Conservation (phyloP, 2,329 filamentous ascomycete species). For the Lojkania enalia region DNA sequence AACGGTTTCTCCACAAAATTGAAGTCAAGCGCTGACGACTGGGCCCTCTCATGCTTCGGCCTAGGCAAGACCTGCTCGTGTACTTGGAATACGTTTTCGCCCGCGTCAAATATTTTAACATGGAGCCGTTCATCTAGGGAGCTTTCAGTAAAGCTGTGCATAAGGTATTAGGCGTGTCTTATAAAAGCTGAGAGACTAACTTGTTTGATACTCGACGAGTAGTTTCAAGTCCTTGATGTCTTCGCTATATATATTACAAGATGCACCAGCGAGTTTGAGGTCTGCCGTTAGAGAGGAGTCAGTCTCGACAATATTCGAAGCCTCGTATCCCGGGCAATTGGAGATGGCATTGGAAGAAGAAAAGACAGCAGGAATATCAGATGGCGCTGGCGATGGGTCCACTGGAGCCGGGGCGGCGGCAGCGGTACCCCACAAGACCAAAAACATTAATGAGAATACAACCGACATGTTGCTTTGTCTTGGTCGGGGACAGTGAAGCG, state of each 20-base stretch:
- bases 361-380: no score
- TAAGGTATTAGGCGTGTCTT: background rate
- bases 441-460: no score
- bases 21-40: conserved; percentile 54
- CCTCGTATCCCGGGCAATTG: conserved; percentile 68
- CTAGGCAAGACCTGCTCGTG: conserved; percentile 69
- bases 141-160: conserved; percentile 17
- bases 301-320: conserved; percentile 60
- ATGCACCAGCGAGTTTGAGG: conserved; percentile 67
- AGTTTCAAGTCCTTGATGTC: conserved; percentile 62
- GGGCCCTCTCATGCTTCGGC: conserved; percentile 49
- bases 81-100: conserved; percentile 73
- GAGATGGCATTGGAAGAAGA: no score
- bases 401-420: no score
- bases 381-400: no score
- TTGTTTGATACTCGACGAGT: conserved; percentile 63
- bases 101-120: conserved; percentile 72
- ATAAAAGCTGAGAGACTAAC: conserved; percentile 44
- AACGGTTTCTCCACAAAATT: conserved; percentile 62
- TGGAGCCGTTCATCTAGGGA: conserved; percentile 66
- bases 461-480: no score
- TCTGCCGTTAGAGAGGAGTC: conserved; percentile 66
- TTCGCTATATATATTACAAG: conserved; percentile 64
- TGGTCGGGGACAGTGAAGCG: no score
- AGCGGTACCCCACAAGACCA: no score